Base-by-base conservation (phyloP, 2,329 filamentous ascomycete genomes). In the Microcera coccophila region DNA sequence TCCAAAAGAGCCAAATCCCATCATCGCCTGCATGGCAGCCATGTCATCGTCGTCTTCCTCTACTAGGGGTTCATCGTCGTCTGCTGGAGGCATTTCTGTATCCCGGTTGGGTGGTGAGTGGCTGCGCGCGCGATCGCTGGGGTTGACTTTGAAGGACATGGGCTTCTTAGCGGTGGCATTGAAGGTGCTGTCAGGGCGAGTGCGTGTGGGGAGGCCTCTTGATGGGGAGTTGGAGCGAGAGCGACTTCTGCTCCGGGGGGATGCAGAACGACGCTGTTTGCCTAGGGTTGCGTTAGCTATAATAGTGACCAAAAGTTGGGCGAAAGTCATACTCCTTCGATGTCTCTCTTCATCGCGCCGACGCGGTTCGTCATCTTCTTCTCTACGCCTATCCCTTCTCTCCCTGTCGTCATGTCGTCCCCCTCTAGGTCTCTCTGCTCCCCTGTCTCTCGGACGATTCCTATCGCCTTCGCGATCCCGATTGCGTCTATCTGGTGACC, bases 1-100 rank as follows among this genome's bases (percentile, higher is more conserved):
- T 44, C 82, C 84, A 67, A 97, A 98, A 1, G 78, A 80, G 15
- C 82, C 82, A 60, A 98, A 96, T 2, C 93, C 93, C 87, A 98
- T 90, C 72, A 90, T 81, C 38, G 84, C 82, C 56, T 82, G 76
- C 85, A 97, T 91, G 46, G 79, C 79, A 42, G 76, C 79, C 61
- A 85, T 73, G 39, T 83, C 81, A 49, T 84, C 82, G 49, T 90
- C 85, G 42, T 75, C 76, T 14, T 76, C 71, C 5, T 60, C 65
- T 4, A 57, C 62, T 42, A 62, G 62, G 5, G 43, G 42, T 20
- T 37, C 51, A 53, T 38, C 42, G 47, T 36, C 50, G 55, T 36
- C 42, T 32, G 40, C 37, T 14, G 16, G 53, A 29, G 45, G 41
- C n/a, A 26, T 41, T 7, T 45, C 51, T 33, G 52, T 55, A 16